Evolutionary conservation across 2,329 filamentous ascomycete species (phyloP).

Genomic region (Fusarium udum): DNA sequence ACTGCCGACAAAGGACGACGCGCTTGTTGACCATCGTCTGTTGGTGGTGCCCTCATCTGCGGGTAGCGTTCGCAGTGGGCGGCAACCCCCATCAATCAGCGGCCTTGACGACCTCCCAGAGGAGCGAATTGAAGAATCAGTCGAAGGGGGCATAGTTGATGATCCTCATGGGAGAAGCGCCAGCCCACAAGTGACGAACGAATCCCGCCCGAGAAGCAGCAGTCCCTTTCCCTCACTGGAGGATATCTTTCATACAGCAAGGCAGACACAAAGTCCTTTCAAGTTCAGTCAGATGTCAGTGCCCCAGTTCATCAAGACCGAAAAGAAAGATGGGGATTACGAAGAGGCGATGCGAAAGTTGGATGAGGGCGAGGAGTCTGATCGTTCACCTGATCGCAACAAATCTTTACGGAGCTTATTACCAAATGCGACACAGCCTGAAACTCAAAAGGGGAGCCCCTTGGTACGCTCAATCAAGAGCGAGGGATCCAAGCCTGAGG

Average conservation of each 20-base stretch:
- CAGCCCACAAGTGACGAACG: conserved; percentile 23
- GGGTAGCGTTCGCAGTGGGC: conserved; percentile 58
- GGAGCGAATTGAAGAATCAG: conserved; percentile 30
- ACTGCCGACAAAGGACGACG: conserved; percentile 9
- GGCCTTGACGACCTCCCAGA: conserved; percentile 46
- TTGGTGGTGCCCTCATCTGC: conserved; percentile 36
- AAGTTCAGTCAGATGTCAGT: conserved; percentile 43
- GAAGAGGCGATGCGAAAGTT: conserved; percentile 56
- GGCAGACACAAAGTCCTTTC: conserved; percentile 48
- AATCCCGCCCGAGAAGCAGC: conserved; percentile 43
- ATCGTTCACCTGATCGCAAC: conserved; percentile 37
- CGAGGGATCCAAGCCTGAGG: neutral
- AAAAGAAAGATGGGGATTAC: conserved; percentile 50
- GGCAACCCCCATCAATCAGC: conserved; percentile 58
- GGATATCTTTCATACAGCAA: conserved; percentile 55
- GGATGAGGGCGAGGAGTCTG: conserved; percentile 48
- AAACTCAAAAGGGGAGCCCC: neutral
- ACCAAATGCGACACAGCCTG: conserved; percentile 48
- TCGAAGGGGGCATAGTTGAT: conserved; percentile 37
- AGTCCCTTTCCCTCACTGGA: conserved; percentile 49
- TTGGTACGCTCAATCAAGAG: conserved; percentile 5
- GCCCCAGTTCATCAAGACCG: conserved; percentile 40
- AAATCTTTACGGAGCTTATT: conserved; percentile 45
- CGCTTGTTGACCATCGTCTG: conserved; percentile 9
- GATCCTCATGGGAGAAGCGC: conserved; percentile 22